Conservation (phyloP, 805 yeast species). For the Starmera pachycereana region DNA sequence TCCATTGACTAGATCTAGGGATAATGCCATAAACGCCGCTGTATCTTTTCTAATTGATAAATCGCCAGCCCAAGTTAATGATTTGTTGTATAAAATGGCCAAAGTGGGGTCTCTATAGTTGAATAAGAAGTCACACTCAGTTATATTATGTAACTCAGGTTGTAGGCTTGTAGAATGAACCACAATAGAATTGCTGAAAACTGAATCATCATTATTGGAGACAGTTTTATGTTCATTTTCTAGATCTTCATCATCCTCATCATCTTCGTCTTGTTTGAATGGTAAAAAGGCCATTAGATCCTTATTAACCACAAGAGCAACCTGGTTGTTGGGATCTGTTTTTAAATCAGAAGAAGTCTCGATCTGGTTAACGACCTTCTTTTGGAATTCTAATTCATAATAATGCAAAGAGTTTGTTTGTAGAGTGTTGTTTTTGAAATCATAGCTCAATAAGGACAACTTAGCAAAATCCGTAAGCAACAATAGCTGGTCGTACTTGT, state of each 20-base stretch:
- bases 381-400: constrained; percentile 62
- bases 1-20: constrained; percentile 45
- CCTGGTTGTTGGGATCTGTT: constrained; percentile 48
- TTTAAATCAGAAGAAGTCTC: constrained; percentile 19
- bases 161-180: constrained; percentile 49
- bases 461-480: constrained; percentile 70
- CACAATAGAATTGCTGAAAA: constrained; percentile 36
- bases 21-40: constrained; percentile 47
- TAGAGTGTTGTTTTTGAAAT: constrained; percentile 39
- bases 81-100: constrained; percentile 50
- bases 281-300: constrained; percentile 70
- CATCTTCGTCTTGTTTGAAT: constrained; percentile 33
- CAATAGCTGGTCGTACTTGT: constrained; percentile 47
- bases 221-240: constrained; percentile 7
- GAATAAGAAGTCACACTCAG: constrained; percentile 61
- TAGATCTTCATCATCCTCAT: constrained; percentile 19
- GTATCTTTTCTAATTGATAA: constrained; percentile 53
- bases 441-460: constrained; percentile 67
- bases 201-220: constrained; percentile 5
- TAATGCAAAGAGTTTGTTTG: constrained; percentile 74
- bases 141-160: constrained; percentile 45
- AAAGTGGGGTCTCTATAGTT: constrained; percentile 79
- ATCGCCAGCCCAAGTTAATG: constrained; percentile 72
- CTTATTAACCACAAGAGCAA: constrained; percentile 49
- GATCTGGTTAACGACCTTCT: constrained; percentile 33